Conservation (phyloP, 768 basidiomycete species). For the Russula sp. region DNA sequence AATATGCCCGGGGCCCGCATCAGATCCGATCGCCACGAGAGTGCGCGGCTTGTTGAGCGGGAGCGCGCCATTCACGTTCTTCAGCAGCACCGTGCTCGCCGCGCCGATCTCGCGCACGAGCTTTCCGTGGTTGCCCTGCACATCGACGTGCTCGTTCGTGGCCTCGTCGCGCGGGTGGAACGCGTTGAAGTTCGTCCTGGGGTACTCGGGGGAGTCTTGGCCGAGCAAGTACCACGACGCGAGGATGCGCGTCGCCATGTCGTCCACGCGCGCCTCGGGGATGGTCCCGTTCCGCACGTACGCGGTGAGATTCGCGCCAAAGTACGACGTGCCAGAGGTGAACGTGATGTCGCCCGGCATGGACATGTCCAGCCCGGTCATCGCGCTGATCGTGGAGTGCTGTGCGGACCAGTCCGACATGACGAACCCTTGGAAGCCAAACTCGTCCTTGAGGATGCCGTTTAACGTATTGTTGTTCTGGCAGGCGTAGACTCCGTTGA, state of each 20-base stretch:
- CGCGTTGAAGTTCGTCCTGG: conserved; percentile 64
- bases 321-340: conserved; percentile 46
- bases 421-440: conserved; percentile 72
- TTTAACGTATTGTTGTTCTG: conserved; percentile 68
- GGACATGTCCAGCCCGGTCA: conserved; percentile 58
- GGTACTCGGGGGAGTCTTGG: conserved; percentile 59
- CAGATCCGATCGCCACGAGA: conserved; percentile 55
- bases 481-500: conserved; percentile 70
- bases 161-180: conserved; percentile 45
- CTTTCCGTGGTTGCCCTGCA: conserved; percentile 60
- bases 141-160: conserved; percentile 58
- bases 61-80: conserved; percentile 55
- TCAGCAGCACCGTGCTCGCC: conserved; percentile 67
- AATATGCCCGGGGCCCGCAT: conserved; percentile 39
- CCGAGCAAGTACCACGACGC: conserved; percentile 62
- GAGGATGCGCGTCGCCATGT: conserved; percentile 78
- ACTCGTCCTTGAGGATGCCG: conserved; percentile 66
- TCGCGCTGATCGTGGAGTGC: conserved; percentile 52
- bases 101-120: conserved; percentile 49
- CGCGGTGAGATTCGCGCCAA: conserved; percentile 57
- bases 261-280: conserved; percentile 56
- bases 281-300: conserved; percentile 71
- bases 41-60: conserved; percentile 55
- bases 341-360: conserved; percentile 57
- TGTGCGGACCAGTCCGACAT: conserved; percentile 69